These are phyloP conservation scores for Fusarium sp. DNA, from an alignment of 2,329 filamentous ascomycete genomes.

Conservation along the genomic window DNA sequence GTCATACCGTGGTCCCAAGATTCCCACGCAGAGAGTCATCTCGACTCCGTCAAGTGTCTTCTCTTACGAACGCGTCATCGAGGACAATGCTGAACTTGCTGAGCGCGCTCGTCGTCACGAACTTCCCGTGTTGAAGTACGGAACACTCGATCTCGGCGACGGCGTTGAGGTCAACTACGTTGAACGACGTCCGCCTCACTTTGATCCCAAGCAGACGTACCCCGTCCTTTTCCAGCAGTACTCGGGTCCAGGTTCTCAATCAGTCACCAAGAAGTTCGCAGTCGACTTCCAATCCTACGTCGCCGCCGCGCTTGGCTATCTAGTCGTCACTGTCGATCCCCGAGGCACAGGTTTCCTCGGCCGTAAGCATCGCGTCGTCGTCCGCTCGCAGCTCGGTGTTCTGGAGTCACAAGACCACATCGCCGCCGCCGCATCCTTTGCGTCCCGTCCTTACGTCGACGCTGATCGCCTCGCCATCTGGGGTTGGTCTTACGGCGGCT, in stretches of 20 bases:
- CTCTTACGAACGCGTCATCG: constrained; percentile 75
- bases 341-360: constrained; percentile 93
- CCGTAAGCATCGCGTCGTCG: constrained; percentile 81
- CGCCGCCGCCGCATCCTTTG: constrained; percentile 86
- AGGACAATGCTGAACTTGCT: constrained; percentile 79
- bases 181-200: constrained; percentile 90
- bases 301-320: constrained; percentile 85
- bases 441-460: constrained; percentile 84
- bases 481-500: constrained; percentile 98
- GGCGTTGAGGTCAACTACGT: constrained; percentile 77
- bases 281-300: constrained; percentile 94
- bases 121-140: constrained; percentile 83
- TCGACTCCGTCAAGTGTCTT: constrained; percentile 78
- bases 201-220: constrained; percentile 84
- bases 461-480: constrained; percentile 86
- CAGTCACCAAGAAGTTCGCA: constrained; percentile 80
- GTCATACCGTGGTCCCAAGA: constrained; percentile 82
- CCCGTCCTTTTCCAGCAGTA: constrained; percentile 96
- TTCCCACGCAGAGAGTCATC: constrained; percentile 92
- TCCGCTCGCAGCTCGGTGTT: constrained; percentile 85
- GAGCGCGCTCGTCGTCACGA: constrained; percentile 79
- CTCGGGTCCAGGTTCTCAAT: constrained; percentile 92
- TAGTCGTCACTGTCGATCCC: constrained; percentile 94
- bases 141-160: constrained; percentile 82
- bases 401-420: constrained; percentile 94